Conservation (phyloP, 2,329 filamentous ascomycete species). For the Sporothrix brunneoviolacea region DNA sequence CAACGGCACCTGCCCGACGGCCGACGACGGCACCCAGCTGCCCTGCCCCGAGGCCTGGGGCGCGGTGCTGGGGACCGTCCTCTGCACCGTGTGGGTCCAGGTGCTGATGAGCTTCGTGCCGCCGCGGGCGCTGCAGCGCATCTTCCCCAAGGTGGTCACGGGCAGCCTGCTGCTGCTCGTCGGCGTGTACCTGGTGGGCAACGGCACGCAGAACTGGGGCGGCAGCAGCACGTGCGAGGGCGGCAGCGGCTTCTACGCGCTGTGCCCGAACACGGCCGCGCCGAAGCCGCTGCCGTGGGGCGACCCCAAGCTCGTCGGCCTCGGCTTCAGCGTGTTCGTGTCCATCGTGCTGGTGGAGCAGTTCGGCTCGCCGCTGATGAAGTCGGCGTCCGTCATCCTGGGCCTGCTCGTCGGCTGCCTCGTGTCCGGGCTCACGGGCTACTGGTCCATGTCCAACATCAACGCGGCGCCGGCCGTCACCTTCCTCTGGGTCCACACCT, state of each 20-base stretch:
- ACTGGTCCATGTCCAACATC: constrained; percentile 64
- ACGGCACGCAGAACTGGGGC: constrained; percentile 63
- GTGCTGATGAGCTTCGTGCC: constrained; percentile 59
- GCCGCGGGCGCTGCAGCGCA: constrained; percentile 49
- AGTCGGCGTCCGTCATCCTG: constrained; percentile 66
- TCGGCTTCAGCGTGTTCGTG: constrained; percentile 73
- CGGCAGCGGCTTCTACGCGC: constrained; percentile 40
- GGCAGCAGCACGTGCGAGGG: constrained; percentile 46
- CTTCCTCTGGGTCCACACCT: constrained; percentile 75
- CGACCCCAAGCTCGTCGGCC: constrained; percentile 46
- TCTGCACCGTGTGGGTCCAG: constrained; percentile 48
- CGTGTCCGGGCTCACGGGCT: constrained; percentile 68
- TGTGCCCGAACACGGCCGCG: constrained; percentile 53
- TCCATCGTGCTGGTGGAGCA: constrained; percentile 74
- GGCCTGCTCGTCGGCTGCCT: constrained; percentile 65
- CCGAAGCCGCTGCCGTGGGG: constrained; percentile 56
- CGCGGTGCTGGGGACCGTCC: constrained; percentile 50
- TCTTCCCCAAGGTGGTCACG: constrained; percentile 64
- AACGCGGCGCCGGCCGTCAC: constrained; percentile 61
- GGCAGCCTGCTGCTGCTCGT: constrained; percentile 62
- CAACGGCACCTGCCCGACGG: constrained; percentile 55
- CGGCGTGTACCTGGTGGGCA: constrained; percentile 55
- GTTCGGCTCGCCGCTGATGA: constrained; percentile 77
- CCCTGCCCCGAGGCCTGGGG: constrained; percentile 62
- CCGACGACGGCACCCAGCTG: constrained; percentile 47